Percentiles rank a stretch among this genome's conserved stretches.
Evolutionary conservation across 805 yeast genomes (phyloP).

Genomic region (Candida multigemmis): DNA sequence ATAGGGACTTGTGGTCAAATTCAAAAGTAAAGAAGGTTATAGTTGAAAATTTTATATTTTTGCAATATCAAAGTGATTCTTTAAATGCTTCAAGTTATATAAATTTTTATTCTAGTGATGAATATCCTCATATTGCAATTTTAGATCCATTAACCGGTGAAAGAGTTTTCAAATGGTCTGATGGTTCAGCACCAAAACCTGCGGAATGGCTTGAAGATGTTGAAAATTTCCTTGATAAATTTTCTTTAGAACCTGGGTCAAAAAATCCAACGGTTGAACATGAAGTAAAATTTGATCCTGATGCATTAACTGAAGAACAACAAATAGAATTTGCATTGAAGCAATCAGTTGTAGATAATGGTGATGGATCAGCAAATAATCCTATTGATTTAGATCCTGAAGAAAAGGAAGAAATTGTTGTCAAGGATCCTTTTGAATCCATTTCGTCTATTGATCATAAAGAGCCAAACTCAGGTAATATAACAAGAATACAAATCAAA

Average conservation of each 20-base stretch:
- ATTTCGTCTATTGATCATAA: slow-evolving; percentile 43
- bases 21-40: slow-evolving; percentile 54
- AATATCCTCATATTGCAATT: slow-evolving; percentile 83
- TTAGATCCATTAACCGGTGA: slow-evolving; percentile 96
- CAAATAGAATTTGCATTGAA: slow-evolving; percentile 70
- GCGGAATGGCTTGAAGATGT: slow-evolving; percentile 59
- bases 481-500: slow-evolving; percentile 80
- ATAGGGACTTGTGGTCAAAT: slow-evolving; percentile 90
- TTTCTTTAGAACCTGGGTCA: slow-evolving; percentile 54
- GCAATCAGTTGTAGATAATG: slow-evolving; percentile 41
- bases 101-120: slow-evolving; percentile 61
- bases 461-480: slow-evolving; percentile 59
- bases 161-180: slow-evolving; percentile 68
- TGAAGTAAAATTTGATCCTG: slow-evolving; percentile 53
- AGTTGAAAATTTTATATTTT: slow-evolving; percentile 61
- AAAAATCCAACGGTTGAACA: slow-evolving; percentile 61
- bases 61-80: slow-evolving; percentile 79
- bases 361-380: slow-evolving; percentile 17
- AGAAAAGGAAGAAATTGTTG: slow-evolving; percentile 5
- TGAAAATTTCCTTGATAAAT: slow-evolving; percentile 55
- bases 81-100: slow-evolving; percentile 63
- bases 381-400: slow-evolving; percentile 9
- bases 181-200: slow-evolving; percentile 47
- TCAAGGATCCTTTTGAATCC: slow-evolving; percentile 27
- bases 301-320: slow-evolving; percentile 68